Evolutionary conservation across 169 alveolate species (phyloP), one percentile per base, ranked within the genome.

Genomic region (Pseudocohnilembus persalinus): DNA sequence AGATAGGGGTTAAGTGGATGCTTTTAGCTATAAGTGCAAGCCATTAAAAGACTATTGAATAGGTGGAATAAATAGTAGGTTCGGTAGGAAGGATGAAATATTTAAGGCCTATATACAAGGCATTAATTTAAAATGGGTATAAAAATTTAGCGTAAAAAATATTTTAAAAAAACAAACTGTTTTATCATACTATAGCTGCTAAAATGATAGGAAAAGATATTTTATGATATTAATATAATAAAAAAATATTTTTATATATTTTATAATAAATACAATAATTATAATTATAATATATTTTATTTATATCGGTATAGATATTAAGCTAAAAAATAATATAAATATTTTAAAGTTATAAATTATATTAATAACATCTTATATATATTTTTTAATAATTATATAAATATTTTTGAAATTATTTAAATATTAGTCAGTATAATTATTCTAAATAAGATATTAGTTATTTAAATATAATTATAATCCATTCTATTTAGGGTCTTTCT

Each of bases 61-160:
- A 49, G 68, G 68, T 20, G 20, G 68, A 79, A n/a, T 0, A 15
- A 28, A 79, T 85, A 74, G 29, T 85, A 24, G 87, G 87, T 25
- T 29, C 31, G 29, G 32, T 80, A 31, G 90, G 90, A 24, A 85
- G 90, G 80, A 75, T 83, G n/a, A 85, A 85, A 31, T 72, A 78
- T 82, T 65, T 80, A 1, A 73, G 49, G 30, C 90, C 90, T 65
- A 85, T 85, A 1, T 85, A 85, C 74, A 35, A 33, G 74, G 87
- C 87, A 6, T 64, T 85, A 25, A 30, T 79, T n/a, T 25, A 79
- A 0, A 0, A 31, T 16, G 73, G 73, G 25, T 28, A 79, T 49
- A 63, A 79, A 32, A 49, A 33, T 15, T 29, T 79, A 11, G 84
- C 84, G 27, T 20, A 49, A 4, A 20, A 34, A 49, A 34, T 34